Conservation (phyloP, 2,329 filamentous ascomycete genomes). For the Ophiosphaerella korrae region DNA sequence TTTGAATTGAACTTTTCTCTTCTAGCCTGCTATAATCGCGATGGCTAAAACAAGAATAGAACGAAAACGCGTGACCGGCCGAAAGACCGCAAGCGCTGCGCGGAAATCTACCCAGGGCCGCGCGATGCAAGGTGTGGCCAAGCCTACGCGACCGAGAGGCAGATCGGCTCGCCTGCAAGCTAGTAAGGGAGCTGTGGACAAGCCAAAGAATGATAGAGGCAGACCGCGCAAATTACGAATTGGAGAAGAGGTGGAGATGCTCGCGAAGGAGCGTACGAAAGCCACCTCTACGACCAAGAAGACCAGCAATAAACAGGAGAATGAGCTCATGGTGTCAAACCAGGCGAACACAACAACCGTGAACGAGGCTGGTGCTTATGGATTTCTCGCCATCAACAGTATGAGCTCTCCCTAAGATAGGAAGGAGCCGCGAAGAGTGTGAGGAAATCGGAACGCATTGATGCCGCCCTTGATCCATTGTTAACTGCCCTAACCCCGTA, state of each 20-base stretch:
- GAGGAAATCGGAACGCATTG: conserved; percentile 11
- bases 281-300: conserved; percentile 1
- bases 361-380: conserved; percentile 8
- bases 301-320: conserved; percentile 3
- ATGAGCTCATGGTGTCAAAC: conserved; percentile 10
- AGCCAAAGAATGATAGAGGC: conserved; percentile 16
- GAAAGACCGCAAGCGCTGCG: conserved; percentile 6
- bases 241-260: conserved; percentile 14
- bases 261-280: conserved; percentile 14
- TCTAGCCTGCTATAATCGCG: too few relatives aligned
- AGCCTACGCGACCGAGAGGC: conserved; percentile 15
- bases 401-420: conserved; percentile 11
- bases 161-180: conserved; percentile 17
- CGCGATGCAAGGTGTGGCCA: conserved; percentile 11
- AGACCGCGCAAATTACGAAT: conserved; percentile 12
- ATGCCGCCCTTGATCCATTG: conserved; percentile 9
- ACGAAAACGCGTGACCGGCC: too few relatives aligned
- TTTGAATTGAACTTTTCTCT: too few relatives aligned
- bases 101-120: conserved; percentile 10
- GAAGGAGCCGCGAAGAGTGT: conserved; percentile 8
- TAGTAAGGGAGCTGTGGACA: conserved; percentile 9
- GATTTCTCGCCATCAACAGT: conserved; percentile 13
- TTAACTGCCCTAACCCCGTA: conserved; percentile 10
- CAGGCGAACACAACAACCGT: conserved; percentile 6
- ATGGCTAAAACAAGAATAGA: too few relatives aligned